phyloP scores from a whole-genome alignment of 495 filamentous ascomycete genomes.

The Xylaria flabelliformis region DNA sequence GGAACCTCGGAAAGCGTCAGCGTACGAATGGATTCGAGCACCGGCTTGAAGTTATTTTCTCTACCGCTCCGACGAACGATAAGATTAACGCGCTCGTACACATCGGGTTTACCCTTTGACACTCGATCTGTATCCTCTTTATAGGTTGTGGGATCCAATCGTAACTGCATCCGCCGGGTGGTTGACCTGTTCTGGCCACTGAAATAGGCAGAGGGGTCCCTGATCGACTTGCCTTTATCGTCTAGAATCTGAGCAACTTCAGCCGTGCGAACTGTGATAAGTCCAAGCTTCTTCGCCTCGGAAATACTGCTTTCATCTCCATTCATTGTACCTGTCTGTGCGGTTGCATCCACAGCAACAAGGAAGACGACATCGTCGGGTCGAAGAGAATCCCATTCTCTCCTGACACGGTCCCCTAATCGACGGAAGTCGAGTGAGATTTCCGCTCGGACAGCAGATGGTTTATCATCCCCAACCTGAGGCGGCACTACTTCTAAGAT shows the following conservation, averaged over 20 bases:
- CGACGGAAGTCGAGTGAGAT: constrained; percentile 85
- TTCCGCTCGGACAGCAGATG: constrained; percentile 86
- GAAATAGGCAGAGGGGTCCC: constrained; percentile 59
- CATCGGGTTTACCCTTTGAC: constrained; percentile 68
- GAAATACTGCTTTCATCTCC: constrained; percentile 55
- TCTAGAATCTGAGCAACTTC: constrained; percentile 89
- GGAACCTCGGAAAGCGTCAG: constrained; percentile 85
- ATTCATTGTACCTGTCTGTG: constrained; percentile 60
- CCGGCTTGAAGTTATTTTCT: constrained; percentile 97
- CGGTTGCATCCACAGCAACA: constrained; percentile 69
- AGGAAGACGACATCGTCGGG: constrained; percentile 92
- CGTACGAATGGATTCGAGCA: constrained; percentile 87
- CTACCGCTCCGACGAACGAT: constrained; percentile 82
- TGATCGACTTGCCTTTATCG: constrained; percentile 79
- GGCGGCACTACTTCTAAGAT: constrained; percentile 87
- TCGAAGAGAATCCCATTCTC: constrained; percentile 90
- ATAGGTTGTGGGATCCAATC: constrained; percentile 80
- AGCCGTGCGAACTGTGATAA: constrained; percentile 79
- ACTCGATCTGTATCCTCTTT: constrained; percentile 74
- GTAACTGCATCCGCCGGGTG: constrained; percentile 76
- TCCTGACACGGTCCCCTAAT: constrained; percentile 72
- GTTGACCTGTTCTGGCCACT: constrained; percentile 52
- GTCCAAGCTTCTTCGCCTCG: constrained; percentile 64
- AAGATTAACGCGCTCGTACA: constrained; percentile 88
- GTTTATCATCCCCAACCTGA: constrained; percentile 82